A percentile compares a stretch with the other conserved stretches of the same genome.
phyloP scores from a whole-genome alignment of 768 basidiomycete species.

The Pholiota molesta region DNA sequence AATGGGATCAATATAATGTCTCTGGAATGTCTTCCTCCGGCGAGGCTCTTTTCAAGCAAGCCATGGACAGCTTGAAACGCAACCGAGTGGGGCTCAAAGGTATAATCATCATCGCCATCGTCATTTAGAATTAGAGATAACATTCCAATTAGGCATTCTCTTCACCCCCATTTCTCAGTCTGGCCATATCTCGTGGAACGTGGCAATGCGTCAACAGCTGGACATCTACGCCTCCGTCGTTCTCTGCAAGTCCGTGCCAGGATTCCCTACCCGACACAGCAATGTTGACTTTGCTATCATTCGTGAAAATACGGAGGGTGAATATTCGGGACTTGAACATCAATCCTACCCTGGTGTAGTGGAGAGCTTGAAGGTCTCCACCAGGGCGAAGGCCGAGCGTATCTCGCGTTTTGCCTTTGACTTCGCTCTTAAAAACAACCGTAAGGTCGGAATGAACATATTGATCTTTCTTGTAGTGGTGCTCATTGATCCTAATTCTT shows the following conservation, averaged over 20 bases:
- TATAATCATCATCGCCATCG: slow-evolving; percentile 34
- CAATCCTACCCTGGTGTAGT: slow-evolving; percentile 98
- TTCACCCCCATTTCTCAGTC: slow-evolving; percentile 97
- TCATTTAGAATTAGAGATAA: slow-evolving; percentile 11
- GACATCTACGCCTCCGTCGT: slow-evolving; percentile 99
- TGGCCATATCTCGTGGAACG: slow-evolving; percentile 99
- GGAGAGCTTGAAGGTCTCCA: slow-evolving; percentile 96
- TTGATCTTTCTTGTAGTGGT: slow-evolving; percentile 8
- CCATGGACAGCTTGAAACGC: slow-evolving; percentile 96
- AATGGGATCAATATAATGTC: slow-evolving; percentile 98
- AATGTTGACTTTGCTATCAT: slow-evolving; percentile 99
- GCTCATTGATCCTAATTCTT: background rate
- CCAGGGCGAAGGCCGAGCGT: slow-evolving; percentile 92
- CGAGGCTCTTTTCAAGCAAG: slow-evolving; percentile 94
- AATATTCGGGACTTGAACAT: slow-evolving; percentile 98
- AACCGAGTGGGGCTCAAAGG: slow-evolving; percentile 99
- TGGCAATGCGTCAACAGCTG: slow-evolving; percentile 98
- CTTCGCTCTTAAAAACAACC: slow-evolving; percentile 97
- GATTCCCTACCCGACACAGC: slow-evolving; percentile 92
- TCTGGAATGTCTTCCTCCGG: slow-evolving; percentile 94
- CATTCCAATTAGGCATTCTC: slow-evolving; percentile 74
- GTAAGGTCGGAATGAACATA: slow-evolving; percentile 65
- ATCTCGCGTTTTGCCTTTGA: slow-evolving; percentile 98
- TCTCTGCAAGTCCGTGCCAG: slow-evolving; percentile 96
- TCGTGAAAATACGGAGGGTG: slow-evolving; percentile 99